Evolutionary conservation across 345 rosid species (phyloP).

Genomic region (Fremontodendron californicum): DNA sequence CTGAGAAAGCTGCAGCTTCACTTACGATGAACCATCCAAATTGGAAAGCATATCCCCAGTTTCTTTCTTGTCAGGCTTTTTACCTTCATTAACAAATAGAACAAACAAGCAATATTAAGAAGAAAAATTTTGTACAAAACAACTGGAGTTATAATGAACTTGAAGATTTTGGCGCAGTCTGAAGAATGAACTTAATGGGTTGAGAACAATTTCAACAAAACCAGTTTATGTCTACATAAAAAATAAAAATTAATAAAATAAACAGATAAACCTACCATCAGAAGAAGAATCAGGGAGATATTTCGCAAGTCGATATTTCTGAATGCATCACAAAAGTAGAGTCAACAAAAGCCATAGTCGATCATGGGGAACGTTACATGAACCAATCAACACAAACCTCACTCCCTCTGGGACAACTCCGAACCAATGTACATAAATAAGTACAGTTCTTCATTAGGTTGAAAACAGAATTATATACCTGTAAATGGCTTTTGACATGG

Average conservation of each 20-base stretch:
- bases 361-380: neutral
- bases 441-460: neutral
- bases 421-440: too few relatives aligned
- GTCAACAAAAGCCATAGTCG: neutral
- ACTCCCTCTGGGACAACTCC: neutral
- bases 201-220: neutral
- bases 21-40: constrained; percentile 94
- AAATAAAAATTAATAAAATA: constrained; percentile 12
- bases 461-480: constrained; percentile 43
- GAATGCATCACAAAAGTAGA: constrained; percentile 32
- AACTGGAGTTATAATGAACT: neutral
- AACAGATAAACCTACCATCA: constrained; percentile 57
- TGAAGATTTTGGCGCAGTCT: neutral
- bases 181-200: neutral
- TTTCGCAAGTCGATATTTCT: constrained; percentile 95
- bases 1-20: constrained; percentile 19
- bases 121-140: constrained; percentile 1
- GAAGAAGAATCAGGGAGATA: constrained; percentile 91
- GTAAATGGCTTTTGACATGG: constrained; percentile 98
- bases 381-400: neutral
- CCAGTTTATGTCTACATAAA: neutral
- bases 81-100: constrained; percentile 52
- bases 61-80: constrained; percentile 88
- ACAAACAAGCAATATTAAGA: constrained; percentile 8
- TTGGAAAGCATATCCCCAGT: constrained; percentile 73